Evolutionary conservation across 805 yeast genomes (phyloP), one percentile per base, ranked within the genome.

Genomic region (Lachancea dasiensis): DNA sequence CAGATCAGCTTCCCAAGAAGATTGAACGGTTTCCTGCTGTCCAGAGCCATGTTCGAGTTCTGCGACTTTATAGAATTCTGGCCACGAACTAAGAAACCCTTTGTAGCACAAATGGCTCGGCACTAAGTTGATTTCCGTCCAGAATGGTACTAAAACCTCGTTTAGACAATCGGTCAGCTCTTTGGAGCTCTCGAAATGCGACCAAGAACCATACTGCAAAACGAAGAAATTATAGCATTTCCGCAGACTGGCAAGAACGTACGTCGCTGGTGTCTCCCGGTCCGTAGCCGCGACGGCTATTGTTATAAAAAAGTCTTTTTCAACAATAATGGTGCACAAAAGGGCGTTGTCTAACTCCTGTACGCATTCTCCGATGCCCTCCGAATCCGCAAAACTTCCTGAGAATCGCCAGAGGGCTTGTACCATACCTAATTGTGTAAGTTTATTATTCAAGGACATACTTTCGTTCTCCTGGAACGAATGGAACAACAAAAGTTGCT

Each of bases 361-460:
- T 8, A 35, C 43, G 30, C 36, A 52, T 40, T 50, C 52, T 5
- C 31, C 21, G 13, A 35, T 30, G 29, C 34, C 39, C 35, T 30
- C 17, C 3, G 21, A 39, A 3, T 34, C 43, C 8, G 40, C 49
- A 23, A 51, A 34, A 4, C 54, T 44, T 6, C 44, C 40, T 1
- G 53, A 51, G 16, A 56, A 46, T 2, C 49, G 39, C 60, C 58
- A 60, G 16, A 65, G 47, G 2, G 72, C 75, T 36, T 69, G 69
- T 3, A 70, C 56, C 21, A 70, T 48, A 1, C 76, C 74, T 14
- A 70, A 56, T 16, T 57, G 59, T 19, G 66, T 47, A 24, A 68
- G 46, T 43, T 65, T 60, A 5, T 55, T 62, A 43, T 67, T 61
- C 28, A 32, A 15, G 3, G 41, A 27, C 14, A 25, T 22, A 10